These are phyloP conservation scores for Kitagawia praeruptora DNA, from an alignment of 129 eudicot species.

Conservation along the genomic window DNA sequence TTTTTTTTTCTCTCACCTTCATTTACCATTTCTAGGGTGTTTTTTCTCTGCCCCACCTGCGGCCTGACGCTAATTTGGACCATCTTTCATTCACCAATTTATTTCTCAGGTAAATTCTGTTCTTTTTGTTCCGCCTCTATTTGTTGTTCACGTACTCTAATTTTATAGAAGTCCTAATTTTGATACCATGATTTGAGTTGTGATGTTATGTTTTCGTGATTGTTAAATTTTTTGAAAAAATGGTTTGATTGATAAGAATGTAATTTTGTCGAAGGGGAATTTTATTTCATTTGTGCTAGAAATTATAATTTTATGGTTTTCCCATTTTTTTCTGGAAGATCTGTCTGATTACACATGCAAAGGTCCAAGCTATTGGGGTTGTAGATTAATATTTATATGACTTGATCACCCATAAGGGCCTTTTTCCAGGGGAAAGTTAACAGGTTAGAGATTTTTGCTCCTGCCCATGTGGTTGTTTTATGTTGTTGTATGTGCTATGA, in stretches of 20 bases:
- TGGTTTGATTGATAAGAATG: neutral
- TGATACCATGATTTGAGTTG: neutral
- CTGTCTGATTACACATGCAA: constrained; percentile 13
- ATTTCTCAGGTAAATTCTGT: neutral
- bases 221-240: neutral
- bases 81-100: neutral
- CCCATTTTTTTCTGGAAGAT: neutral
- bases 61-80: neutral
- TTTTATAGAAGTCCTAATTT: neutral
- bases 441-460: neutral
- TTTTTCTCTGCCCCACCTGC: neutral
- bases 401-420: neutral
- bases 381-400: neutral
- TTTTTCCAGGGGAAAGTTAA: neutral
- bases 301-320: neutral
- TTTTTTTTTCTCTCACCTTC: constrained; percentile 12
- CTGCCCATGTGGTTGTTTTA: neutral
- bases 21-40: constrained; percentile 21
- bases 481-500: neutral
- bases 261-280: neutral
- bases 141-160: neutral
- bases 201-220: neutral
- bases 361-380: neutral
- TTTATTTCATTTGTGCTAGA: neutral
- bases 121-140: neutral